Conservation (phyloP, 2,329 filamentous ascomycete species). For the Ceratocystis alfenasii region DNA sequence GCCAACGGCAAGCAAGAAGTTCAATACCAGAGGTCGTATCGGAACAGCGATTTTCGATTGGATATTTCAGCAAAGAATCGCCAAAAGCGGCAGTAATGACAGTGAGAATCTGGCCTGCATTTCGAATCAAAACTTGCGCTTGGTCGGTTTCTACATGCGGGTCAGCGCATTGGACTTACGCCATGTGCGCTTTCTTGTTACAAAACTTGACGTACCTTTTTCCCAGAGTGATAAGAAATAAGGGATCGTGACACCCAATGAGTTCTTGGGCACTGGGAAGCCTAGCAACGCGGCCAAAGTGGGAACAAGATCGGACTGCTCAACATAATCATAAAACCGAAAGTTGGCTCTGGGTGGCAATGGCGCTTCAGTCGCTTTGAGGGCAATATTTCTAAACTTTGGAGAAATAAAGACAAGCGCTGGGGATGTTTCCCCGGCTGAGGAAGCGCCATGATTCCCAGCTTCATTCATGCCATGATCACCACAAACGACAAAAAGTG, state of each 20-base stretch:
- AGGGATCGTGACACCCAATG: constrained; percentile 71
- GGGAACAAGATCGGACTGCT: constrained; percentile 88
- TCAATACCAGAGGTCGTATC: constrained; percentile 33
- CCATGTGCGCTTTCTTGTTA: not conserved
- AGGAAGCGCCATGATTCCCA: constrained; percentile 91
- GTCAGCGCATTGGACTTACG: not conserved
- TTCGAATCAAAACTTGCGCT: constrained; percentile 58
- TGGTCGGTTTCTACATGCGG: constrained; percentile 38
- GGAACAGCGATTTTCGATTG: constrained; percentile 8
- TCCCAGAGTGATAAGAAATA: constrained; percentile 71
- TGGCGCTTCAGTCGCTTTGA: constrained; percentile 38
- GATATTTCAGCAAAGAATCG: constrained; percentile 28
- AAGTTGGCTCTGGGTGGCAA: constrained; percentile 55
- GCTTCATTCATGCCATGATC: constrained; percentile 99
- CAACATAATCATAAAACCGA: constrained; percentile 70
- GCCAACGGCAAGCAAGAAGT: constrained; percentile 59
- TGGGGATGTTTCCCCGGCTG: constrained; percentile 84
- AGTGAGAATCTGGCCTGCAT: constrained; percentile 66
- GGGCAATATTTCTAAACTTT: constrained; percentile 50
- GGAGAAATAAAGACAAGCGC: constrained; percentile 86
- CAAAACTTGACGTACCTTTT: constrained; percentile 36
- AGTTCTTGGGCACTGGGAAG: constrained; percentile 81
- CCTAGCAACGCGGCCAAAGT: constrained; percentile 78
- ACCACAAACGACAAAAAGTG: constrained; percentile 74
- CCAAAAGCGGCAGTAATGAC: constrained; percentile 66